These are phyloP conservation scores for Lepidium sativum DNA, from an alignment of 345 rosid species.

Conservation along the genomic window DNA sequence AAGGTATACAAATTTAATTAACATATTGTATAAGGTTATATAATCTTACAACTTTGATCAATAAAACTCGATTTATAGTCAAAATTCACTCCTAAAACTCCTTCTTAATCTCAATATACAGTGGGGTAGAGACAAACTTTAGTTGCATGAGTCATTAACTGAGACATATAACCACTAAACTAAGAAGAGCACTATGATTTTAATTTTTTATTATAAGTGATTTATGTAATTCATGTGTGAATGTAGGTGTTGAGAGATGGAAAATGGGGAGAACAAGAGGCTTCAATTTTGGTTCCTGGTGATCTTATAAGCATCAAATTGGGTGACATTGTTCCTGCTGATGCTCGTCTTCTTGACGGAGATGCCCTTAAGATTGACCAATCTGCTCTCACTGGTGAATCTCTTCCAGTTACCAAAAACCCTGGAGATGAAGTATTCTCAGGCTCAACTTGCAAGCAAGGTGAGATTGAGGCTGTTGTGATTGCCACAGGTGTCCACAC, in stretches of 20 bases:
- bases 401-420: conserved; percentile 68
- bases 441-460: conserved; percentile 94
- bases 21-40: no score
- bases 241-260: conserved; percentile 71
- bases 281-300: conserved; percentile 79
- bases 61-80: no score
- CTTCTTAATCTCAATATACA: no score
- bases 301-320: conserved; percentile 82
- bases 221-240: background rate
- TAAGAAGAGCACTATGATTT: no score
- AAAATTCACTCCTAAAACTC: no score
- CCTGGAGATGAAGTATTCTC: conserved; percentile 75
- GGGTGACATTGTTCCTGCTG: conserved; percentile 89
- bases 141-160: no score
- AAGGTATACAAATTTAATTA: conserved; percentile 34
- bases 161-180: no score
- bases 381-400: conserved; percentile 88
- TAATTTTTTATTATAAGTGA: background rate
- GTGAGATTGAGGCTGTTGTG: conserved; percentile 89
- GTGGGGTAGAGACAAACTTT: no score
- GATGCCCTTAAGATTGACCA: conserved; percentile 91
- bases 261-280: conserved; percentile 78
- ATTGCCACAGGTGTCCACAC: conserved; percentile 93
- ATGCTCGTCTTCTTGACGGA: conserved; percentile 89
- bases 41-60: no score